Conservation (phyloP, 2,329 filamentous ascomycete genomes). For the Fusarium sp. region DNA sequence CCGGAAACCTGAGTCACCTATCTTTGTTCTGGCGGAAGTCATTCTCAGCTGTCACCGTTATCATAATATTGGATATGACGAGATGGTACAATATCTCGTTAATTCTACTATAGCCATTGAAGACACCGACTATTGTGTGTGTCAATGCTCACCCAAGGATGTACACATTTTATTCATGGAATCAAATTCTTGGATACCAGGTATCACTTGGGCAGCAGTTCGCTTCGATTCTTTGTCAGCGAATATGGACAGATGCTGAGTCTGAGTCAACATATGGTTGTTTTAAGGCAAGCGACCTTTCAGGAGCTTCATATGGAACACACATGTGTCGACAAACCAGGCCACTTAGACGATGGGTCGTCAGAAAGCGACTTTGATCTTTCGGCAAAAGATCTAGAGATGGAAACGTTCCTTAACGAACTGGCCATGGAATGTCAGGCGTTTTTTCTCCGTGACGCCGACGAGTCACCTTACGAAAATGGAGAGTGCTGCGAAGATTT, state of each 20-base stretch:
- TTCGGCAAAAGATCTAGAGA: not conserved
- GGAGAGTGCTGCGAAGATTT: accelerated
- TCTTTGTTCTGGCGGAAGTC: not conserved
- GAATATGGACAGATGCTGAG: accelerated
- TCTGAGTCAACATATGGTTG: not conserved
- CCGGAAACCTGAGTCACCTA: too few species aligned
- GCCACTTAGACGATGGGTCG: accelerated
- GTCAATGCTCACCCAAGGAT: not conserved
- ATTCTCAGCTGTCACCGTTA: accelerated
- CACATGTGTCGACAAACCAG: not conserved
- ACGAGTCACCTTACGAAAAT: accelerated
- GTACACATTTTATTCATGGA: not conserved
- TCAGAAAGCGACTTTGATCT: not conserved
- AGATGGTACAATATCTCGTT: not conserved
- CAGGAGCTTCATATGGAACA: not conserved
- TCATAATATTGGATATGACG: accelerated
- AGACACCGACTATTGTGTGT: not conserved
- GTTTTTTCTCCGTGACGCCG: accelerated
- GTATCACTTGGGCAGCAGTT: accelerated
- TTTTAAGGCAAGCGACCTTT: not conserved
- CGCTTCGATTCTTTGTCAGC: not conserved
- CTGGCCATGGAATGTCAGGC: not conserved
- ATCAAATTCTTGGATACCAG: accelerated
- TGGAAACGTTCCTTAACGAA: not conserved
- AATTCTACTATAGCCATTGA: accelerated